phyloP scores from a whole-genome alignment of 2,329 filamentous ascomycete species.

The Podosphaera xanthii region DNA sequence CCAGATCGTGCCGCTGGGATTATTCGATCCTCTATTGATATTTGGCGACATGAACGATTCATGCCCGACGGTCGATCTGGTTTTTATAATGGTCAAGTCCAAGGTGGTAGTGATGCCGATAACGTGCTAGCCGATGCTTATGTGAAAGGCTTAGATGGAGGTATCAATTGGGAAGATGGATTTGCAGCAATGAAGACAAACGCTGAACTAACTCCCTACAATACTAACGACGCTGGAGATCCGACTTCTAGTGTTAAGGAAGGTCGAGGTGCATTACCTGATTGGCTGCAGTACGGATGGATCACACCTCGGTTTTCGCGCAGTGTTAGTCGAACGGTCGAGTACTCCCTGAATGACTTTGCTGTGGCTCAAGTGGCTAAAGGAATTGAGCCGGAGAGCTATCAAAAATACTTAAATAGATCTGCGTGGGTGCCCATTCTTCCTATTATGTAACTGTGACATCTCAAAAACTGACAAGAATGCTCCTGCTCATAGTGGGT shows the following conservation, averaged over 20 bases:
- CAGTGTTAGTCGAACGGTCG: constrained; percentile 40
- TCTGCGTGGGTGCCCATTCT: constrained; percentile 17
- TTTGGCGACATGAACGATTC: constrained; percentile 40
- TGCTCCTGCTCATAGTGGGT: constrained; percentile 21
- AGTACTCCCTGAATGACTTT: constrained; percentile 50
- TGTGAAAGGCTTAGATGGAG: constrained; percentile 38
- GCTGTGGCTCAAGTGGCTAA: constrained; percentile 38
- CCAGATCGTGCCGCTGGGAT: constrained; percentile 38
- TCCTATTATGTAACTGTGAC: background rate
- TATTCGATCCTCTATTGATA: constrained; percentile 43
- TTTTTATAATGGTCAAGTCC: constrained; percentile 44
- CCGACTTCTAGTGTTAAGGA: constrained; percentile 39
- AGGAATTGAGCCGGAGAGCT: constrained; percentile 34
- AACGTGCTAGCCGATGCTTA: constrained; percentile 52
- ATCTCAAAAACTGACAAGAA: background rate
- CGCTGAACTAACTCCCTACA: constrained; percentile 35
- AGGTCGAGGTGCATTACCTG: constrained; percentile 42
- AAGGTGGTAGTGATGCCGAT: constrained; percentile 48
- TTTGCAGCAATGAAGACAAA: constrained; percentile 41
- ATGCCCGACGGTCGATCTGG: constrained; percentile 43
- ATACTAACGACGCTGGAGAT: constrained; percentile 29
- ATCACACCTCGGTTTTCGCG: constrained; percentile 40
- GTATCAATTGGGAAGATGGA: constrained; percentile 38
- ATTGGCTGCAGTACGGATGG: constrained; percentile 41
- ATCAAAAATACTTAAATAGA: constrained; percentile 34